Base-by-base conservation (phyloP, 1,284 basidiomycete species). In the Malassezia globosa region DNA sequence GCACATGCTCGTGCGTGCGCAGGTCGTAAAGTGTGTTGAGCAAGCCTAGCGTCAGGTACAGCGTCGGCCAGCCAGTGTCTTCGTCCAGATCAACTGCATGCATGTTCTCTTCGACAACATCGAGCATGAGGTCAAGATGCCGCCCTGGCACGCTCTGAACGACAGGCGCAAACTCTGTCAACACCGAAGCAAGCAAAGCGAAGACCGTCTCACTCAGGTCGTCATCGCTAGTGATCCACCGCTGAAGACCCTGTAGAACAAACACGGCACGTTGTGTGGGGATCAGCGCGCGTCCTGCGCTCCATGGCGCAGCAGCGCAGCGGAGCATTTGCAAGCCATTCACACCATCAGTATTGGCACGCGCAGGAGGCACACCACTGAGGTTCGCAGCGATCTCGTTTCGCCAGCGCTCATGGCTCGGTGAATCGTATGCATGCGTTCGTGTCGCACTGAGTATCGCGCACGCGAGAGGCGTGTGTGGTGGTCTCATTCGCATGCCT, bases 51-150 rank as follows among this genome's bases (percentile, higher is more conserved):
- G 85, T 83, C 42, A 82, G 77, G 46, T 80, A 79, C 3, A 94
- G 74, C 0, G 78, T 74, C 0, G 81, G 78, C 27, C 86, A 76
- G 0, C 80, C 80, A 0, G 72, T 61, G 2, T 77, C 71, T 33
- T 88, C 82, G 7, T 76, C 73, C 16, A 87, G 75, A 0, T 80
- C 79, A 41, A 76, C 79, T 82, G 70, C 76, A 54, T 92, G 87
- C 1, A 96, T 75, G 58, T 87, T 88, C 46, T 79, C 84, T 70
- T 94, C 87, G 18, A 94, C 72, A 5, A 95, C 73, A 68, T 96
- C 89, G 66, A 88, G 89, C 14, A 94, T 81, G 38, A 89, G 79
- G 43, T 88, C 85, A 86, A 92, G 92, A 70, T 96, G 94, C 0
- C 78, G 77, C 0, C 94, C 94, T 4, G 80, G 76, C 0, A 95